These are phyloP conservation scores for Pichia paraexigua DNA, from an alignment of 805 yeast species.

Conservation along the genomic window DNA sequence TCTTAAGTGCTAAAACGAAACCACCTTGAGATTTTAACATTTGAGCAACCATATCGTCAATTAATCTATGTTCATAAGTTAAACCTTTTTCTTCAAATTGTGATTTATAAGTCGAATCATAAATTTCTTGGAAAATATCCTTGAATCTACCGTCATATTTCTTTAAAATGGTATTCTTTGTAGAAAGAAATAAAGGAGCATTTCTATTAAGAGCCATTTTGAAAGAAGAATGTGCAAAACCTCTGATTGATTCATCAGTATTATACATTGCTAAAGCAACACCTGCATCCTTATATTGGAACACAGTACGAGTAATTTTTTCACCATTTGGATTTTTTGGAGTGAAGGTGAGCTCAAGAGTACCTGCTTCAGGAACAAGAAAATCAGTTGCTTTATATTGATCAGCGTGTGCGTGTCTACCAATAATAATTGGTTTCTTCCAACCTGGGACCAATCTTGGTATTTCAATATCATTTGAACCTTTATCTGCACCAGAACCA, in stretches of 20 bases:
- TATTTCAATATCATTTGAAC: conserved; percentile 36
- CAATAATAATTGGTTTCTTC: conserved; percentile 77
- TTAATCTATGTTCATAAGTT: conserved; percentile 72
- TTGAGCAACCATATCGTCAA: conserved; percentile 86
- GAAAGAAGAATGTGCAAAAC: conserved; percentile 76
- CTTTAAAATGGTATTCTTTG: conserved; percentile 76
- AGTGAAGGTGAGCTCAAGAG: conserved; percentile 55
- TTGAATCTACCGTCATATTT: conserved; percentile 78
- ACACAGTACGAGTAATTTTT: conserved; percentile 43
- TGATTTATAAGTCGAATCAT: conserved; percentile 46
- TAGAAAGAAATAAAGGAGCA: conserved; percentile 59
- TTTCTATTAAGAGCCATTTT: conserved; percentile 59
- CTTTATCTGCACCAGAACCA: conserved; percentile 30
- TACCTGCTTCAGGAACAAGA: conserved; percentile 59
- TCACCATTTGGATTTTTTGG: conserved; percentile 49
- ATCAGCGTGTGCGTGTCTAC: conserved; percentile 82
- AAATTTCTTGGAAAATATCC: conserved; percentile 66
- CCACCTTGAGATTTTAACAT: conserved; percentile 84
- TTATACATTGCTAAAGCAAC: conserved; percentile 80
- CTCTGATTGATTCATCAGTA: conserved; percentile 68
- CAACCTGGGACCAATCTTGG: conserved; percentile 74
- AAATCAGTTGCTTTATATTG: conserved; percentile 78
- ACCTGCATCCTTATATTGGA: conserved; percentile 57
- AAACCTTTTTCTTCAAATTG: conserved; percentile 54
- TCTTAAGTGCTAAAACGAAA: conserved; percentile 70